These are phyloP conservation scores for Clavispora asparagi DNA, from an alignment of 805 yeast species.

Conservation along the genomic window DNA sequence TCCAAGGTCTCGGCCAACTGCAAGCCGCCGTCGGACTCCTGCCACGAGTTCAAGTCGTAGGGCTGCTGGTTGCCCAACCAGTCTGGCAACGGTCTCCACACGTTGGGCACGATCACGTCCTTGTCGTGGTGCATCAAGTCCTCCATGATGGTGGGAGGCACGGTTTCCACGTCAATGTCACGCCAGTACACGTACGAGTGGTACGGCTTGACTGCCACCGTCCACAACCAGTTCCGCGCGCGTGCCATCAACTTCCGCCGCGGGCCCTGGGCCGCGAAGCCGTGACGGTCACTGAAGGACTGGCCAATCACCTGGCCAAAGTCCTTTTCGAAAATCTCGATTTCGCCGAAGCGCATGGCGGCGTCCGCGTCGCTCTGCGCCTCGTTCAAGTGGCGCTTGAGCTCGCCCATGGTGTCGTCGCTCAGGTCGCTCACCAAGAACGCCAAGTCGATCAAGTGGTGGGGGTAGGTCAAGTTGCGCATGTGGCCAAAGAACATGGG, in stretches of 20 bases:
- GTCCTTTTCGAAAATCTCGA: conserved; percentile 85
- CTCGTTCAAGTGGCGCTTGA: conserved; percentile 50
- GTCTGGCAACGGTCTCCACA: conserved; percentile 86
- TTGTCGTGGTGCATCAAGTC: conserved; percentile 88
- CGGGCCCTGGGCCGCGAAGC: conserved; percentile 94
- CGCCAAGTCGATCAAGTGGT: conserved; percentile 73
- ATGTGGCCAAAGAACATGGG: conserved; percentile 86
- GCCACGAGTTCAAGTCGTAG: conserved; percentile 82
- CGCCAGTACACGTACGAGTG: conserved; percentile 98
- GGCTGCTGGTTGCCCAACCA: conserved; percentile 85
- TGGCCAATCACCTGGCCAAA: conserved; percentile 93
- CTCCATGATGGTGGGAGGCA: conserved; percentile 78
- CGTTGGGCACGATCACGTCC: conserved; percentile 93
- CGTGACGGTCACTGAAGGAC: conserved; percentile 88
- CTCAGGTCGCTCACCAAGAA: conserved; percentile 87
- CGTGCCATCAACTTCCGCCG: conserved; percentile 92
- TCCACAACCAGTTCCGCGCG: conserved; percentile 90
- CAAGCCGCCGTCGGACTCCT: conserved; percentile 76
- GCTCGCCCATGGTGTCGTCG: conserved; percentile 75
- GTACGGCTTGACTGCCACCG: conserved; percentile 83
- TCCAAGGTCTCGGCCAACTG: conserved; percentile 71
- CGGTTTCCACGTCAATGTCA: conserved; percentile 94
- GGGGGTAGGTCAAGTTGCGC: conserved; percentile 79
- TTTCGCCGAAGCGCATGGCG: conserved; percentile 68
- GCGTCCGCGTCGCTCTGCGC: conserved; percentile 64